These are phyloP conservation scores for Vigna reflexopilosa DNA, from an alignment of 306 rosid genomes.

Conservation along the genomic window DNA sequence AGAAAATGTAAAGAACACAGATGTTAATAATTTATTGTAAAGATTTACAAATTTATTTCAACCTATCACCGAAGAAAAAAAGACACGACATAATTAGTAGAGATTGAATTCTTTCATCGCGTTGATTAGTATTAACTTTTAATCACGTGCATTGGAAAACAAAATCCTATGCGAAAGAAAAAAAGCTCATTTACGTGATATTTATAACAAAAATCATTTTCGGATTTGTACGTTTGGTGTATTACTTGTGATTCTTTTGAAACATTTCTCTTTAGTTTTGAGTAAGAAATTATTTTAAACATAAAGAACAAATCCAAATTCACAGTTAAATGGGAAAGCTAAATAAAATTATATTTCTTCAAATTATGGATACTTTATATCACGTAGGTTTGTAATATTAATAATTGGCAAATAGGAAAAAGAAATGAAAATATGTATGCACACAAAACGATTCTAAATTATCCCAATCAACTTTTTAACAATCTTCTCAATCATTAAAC, in stretches of 20 bases:
- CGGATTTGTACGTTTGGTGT: no score
- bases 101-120: not conserved
- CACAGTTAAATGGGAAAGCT: not conserved
- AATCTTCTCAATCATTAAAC: not conserved
- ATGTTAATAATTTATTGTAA: not conserved
- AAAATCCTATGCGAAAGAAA: no score
- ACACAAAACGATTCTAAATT: no score
- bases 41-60: not conserved
- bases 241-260: not conserved
- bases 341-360: not conserved
- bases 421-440: not conserved
- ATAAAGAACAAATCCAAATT: not conserved
- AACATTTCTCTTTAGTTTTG: not conserved
- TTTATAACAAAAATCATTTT: not conserved
- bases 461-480: not conserved
- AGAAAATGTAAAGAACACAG: no score
- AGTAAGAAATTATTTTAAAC: not conserved
- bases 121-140: not conserved
- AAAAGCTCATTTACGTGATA: not conserved
- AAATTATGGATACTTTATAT: not conserved
- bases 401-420: not conserved
- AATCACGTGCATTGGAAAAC: not conserved
- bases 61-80: not conserved
- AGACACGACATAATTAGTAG: not conserved
- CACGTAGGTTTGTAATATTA: not conserved